A percentile compares a stretch with the other conserved stretches of the same genome.
These are phyloP conservation scores for Brassica cretica DNA, from an alignment of 345 rosid species.

Conservation along the genomic window DNA sequence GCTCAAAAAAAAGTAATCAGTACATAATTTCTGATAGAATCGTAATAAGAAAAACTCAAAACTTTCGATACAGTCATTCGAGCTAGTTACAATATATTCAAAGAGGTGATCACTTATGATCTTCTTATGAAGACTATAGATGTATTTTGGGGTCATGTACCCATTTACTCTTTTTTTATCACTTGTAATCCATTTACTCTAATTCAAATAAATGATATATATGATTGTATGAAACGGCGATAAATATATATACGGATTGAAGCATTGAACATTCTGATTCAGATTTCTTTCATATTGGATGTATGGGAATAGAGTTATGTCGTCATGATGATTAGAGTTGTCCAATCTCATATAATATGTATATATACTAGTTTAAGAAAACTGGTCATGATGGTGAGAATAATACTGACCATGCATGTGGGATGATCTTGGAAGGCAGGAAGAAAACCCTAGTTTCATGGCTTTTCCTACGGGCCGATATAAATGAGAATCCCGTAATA, in stretches of 20 bases:
- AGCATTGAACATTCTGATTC: not conserved
- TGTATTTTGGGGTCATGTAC: not conserved
- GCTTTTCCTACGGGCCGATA: slow-evolving; percentile 30
- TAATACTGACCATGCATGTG: slow-evolving; percentile 35
- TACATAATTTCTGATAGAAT: not conserved
- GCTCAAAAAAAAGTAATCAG: not conserved
- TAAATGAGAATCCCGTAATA: slow-evolving; percentile 11
- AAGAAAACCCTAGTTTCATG: slow-evolving; percentile 37
- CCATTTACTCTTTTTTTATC: not conserved
- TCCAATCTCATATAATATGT: not conserved
- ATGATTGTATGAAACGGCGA: not conserved
- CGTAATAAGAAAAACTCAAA: not conserved
- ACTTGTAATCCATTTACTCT: not conserved
- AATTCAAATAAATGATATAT: not conserved
- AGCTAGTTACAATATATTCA: not conserved
- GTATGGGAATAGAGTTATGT: not conserved
- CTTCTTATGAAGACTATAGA: not conserved
- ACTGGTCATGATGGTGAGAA: slow-evolving; percentile 12
- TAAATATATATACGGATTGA: not conserved
- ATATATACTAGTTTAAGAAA: slow-evolving; percentile 3
- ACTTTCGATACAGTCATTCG: not conserved
- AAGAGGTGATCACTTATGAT: not conserved
- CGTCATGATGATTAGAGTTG: slow-evolving; percentile 2
- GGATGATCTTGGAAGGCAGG: slow-evolving; percentile 28
- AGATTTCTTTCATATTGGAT: not conserved